Evolutionary conservation across 805 yeast genomes (phyloP).

Genomic region (Kodamaea sagamina): DNA sequence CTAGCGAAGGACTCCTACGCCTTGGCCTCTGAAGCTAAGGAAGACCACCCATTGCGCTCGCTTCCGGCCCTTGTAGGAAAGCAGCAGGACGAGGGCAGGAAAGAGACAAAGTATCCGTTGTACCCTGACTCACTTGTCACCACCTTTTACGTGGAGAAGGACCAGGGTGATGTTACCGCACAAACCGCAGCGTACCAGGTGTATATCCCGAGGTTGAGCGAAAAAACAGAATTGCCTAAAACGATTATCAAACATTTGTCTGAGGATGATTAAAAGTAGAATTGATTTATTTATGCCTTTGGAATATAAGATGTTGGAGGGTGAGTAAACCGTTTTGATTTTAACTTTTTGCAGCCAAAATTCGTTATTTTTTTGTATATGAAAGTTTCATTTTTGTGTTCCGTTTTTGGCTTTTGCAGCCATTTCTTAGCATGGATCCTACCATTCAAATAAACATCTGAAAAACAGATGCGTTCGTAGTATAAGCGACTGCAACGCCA

Average conservation of each 20-base stretch:
- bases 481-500: no score
- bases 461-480: no score
- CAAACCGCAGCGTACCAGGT: constrained; percentile 67
- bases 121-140: constrained; percentile 61
- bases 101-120: constrained; percentile 50
- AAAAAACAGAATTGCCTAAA: constrained; percentile 31
- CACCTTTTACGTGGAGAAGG: constrained; percentile 72
- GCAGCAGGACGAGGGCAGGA: constrained; percentile 1
- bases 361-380: no score
- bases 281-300: not conserved
- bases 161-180: constrained; percentile 48
- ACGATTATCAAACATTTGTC: constrained; percentile 36
- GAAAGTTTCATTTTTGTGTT: no score
- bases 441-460: no score
- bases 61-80: not conserved
- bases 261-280: constrained; percentile 3
- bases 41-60: constrained; percentile 1
- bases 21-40: constrained; percentile 2
- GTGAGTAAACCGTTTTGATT: not conserved
- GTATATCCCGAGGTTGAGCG: constrained; percentile 61
- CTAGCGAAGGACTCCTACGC: constrained; percentile 44
- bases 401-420: no score
- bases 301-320: not conserved
- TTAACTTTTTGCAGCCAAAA: not conserved
- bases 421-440: no score